Evolutionary conservation across 768 basidiomycete genomes (phyloP).

Genomic region (Kondoa subrosea): DNA sequence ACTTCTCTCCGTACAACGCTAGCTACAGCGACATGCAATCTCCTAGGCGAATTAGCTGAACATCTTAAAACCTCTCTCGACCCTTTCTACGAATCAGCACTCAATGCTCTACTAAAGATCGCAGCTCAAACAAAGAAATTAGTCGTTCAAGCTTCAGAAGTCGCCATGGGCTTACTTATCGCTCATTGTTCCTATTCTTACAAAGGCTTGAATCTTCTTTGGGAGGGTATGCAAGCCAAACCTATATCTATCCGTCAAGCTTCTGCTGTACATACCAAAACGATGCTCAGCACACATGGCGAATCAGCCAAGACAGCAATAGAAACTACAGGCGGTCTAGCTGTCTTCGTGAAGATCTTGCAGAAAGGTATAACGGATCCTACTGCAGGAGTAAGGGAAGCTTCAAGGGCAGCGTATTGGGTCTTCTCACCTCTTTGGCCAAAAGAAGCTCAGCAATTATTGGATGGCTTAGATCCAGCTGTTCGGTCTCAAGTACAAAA

Average conservation of each 20-base stretch:
- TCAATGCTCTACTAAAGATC: slow-evolving; percentile 67
- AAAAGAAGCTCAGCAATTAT: slow-evolving; percentile 46
- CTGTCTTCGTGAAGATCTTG: slow-evolving; percentile 55
- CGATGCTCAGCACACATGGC: slow-evolving; percentile 58
- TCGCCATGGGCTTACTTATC: slow-evolving; percentile 50
- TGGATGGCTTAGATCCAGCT: slow-evolving; percentile 49
- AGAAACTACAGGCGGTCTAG: slow-evolving; percentile 49
- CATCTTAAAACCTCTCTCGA: slow-evolving; percentile 55
- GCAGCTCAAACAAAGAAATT: slow-evolving; percentile 85
- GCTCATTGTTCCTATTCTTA: slow-evolving; percentile 52
- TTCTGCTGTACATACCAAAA: slow-evolving; percentile 52
- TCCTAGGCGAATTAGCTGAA: slow-evolving; percentile 57
- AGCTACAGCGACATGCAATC: slow-evolving; percentile 53
- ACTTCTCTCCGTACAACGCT: slow-evolving; percentile 82
- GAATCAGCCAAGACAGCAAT: slow-evolving; percentile 46
- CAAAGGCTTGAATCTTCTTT: slow-evolving; percentile 22
- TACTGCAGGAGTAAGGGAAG: slow-evolving; percentile 62
- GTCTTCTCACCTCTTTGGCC: slow-evolving; percentile 58
- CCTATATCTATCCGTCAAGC: slow-evolving; percentile 32
- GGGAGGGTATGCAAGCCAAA: not conserved
- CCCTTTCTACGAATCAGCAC: slow-evolving; percentile 56
- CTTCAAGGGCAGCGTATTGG: slow-evolving; percentile 62
- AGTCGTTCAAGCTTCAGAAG: slow-evolving; percentile 67
- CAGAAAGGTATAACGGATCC: slow-evolving; percentile 58
- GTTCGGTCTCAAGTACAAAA: slow-evolving; percentile 74